phyloP scores from a whole-genome alignment of 2,329 filamentous ascomycete species.

The Cladorrhinum sp. region DNA sequence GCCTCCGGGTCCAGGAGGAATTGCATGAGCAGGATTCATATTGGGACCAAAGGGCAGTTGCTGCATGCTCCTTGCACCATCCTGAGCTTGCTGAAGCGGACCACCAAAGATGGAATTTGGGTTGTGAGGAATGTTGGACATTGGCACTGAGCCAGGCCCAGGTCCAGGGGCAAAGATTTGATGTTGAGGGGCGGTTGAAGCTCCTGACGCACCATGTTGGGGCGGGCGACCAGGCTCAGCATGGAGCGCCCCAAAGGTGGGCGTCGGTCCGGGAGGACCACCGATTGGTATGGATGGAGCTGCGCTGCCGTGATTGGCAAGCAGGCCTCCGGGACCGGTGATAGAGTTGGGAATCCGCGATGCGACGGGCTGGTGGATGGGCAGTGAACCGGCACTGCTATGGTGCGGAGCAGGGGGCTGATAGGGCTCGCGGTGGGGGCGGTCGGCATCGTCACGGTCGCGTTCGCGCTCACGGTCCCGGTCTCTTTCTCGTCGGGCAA shows the following conservation, averaged over 20 bases:
- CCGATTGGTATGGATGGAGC: slow-evolving; percentile 52
- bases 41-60: slow-evolving; percentile 53
- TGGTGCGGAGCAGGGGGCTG: slow-evolving; percentile 71
- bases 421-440: slow-evolving; percentile 61
- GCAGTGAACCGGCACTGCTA: slow-evolving; percentile 81
- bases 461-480: slow-evolving; percentile 38
- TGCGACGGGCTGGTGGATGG: slow-evolving; percentile 91
- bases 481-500: slow-evolving; percentile 34
- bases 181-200: slow-evolving; percentile 45
- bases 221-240: slow-evolving; percentile 50
- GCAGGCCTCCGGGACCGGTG: slow-evolving; percentile 85
- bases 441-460: slow-evolving; percentile 65
- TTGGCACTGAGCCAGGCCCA: slow-evolving; percentile 44
- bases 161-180: slow-evolving; percentile 56
- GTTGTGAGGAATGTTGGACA: neutral
- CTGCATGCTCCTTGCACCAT: slow-evolving; percentile 59
- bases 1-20: slow-evolving; percentile 47
- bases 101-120: slow-evolving; percentile 62
- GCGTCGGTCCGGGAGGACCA: slow-evolving; percentile 49
- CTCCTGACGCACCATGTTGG: slow-evolving; percentile 51
- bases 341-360: slow-evolving; percentile 76
- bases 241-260: slow-evolving; percentile 54
- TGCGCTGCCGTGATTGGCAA: slow-evolving; percentile 68
- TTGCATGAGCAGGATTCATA: slow-evolving; percentile 38
- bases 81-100: slow-evolving; percentile 54